Conservation (phyloP, 441 rosid species). For the Erodium moschatum region DNA sequence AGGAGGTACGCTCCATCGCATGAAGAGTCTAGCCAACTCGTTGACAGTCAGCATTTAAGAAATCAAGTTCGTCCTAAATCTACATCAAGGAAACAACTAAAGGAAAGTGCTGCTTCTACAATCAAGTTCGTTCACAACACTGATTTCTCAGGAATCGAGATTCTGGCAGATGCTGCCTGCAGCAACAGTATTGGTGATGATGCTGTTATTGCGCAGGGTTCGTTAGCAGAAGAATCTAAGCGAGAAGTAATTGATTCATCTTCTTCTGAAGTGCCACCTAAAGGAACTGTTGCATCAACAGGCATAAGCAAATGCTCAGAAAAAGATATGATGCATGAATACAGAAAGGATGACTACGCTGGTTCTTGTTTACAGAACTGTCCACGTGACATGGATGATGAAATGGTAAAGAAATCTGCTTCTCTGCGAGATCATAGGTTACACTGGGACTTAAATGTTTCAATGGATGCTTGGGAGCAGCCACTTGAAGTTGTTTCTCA, state of each 20-base stretch:
- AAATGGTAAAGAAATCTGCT: conserved; percentile 12
- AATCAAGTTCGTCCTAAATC: conserved; percentile 17
- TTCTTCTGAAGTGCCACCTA: conserved; percentile 14
- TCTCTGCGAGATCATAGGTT: conserved; percentile 26
- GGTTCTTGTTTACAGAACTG: conserved; percentile 18
- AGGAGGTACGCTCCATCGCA: neutral
- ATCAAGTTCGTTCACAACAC: conserved; percentile 16
- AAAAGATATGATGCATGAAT: conserved; percentile 20
- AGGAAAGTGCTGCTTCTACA: conserved; percentile 17
- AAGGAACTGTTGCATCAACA: conserved; percentile 17
- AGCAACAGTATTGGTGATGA: conserved; percentile 23
- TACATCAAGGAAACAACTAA: conserved; percentile 6
- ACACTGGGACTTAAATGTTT: conserved; percentile 48
- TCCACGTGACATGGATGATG: conserved; percentile 17
- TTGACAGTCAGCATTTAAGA: conserved; percentile 16
- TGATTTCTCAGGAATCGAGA: conserved; percentile 46
- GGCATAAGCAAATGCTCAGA: conserved; percentile 9
- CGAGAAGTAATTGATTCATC: conserved; percentile 20
- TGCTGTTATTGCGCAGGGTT: conserved; percentile 16
- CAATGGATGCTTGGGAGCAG: conserved; percentile 48
- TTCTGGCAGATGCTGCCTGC: conserved; percentile 52
- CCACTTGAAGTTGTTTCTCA: conserved; percentile 28
- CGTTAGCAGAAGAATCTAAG: conserved; percentile 18
- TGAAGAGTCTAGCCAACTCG: conserved; percentile 23
- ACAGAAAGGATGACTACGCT: conserved; percentile 12